Conservation (phyloP, 2,329 filamentous ascomycete species). For the Monosporascus sp. region DNA sequence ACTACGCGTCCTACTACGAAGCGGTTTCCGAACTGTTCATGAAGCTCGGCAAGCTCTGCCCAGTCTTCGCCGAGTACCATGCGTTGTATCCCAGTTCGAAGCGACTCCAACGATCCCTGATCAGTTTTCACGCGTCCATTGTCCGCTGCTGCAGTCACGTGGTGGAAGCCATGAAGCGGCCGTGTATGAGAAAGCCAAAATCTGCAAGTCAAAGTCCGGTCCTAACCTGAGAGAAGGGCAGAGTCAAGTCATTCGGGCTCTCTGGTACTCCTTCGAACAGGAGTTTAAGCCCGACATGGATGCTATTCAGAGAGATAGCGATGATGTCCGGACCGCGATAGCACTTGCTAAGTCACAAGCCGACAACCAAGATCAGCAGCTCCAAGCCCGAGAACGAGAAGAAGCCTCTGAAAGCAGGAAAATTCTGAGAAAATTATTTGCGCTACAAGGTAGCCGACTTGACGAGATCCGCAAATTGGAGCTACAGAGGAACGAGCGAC, state of each 20-base stretch:
- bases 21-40: constrained; percentile 31
- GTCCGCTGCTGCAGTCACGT: constrained; percentile 29
- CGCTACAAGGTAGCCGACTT: not conserved
- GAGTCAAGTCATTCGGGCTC: constrained; percentile 9
- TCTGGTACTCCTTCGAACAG: constrained; percentile 23
- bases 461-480: not conserved
- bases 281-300: constrained; percentile 21
- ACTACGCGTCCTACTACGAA: constrained; percentile 34
- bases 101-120: constrained; percentile 27
- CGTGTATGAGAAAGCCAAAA: constrained; percentile 15
- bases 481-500: not conserved
- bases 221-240: constrained; percentile 11
- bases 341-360: constrained; percentile 17
- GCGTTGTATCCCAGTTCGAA: constrained; percentile 28
- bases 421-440: constrained; percentile 2
- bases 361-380: constrained; percentile 15
- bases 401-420: constrained; percentile 4
- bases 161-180: constrained; percentile 19
- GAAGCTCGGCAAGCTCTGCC: constrained; percentile 27
- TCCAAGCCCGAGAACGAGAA: constrained; percentile 14
- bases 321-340: constrained; percentile 20
- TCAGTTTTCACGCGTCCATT: constrained; percentile 29
- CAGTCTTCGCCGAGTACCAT: constrained; percentile 31
- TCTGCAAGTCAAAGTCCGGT: not conserved
- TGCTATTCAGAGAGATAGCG: constrained; percentile 11